phyloP scores from a whole-genome alignment of 176 grass and related monocot species.

The Saccharum officinarum region DNA sequence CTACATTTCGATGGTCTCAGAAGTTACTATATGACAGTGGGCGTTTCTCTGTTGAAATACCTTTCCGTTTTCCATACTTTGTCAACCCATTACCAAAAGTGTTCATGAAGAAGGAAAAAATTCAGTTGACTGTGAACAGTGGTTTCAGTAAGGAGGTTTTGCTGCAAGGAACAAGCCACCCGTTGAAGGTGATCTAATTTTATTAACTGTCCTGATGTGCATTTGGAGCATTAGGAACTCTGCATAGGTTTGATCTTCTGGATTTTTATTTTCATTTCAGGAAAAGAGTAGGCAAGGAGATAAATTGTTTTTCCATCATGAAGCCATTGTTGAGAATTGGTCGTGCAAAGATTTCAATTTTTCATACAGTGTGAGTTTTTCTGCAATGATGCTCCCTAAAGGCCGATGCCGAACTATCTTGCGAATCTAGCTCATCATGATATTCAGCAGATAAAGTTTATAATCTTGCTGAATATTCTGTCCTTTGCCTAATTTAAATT shows the following conservation, averaged over 20 bases:
- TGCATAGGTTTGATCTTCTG: constrained; percentile 18
- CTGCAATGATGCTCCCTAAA: constrained; percentile 10
- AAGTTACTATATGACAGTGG: constrained; percentile 78
- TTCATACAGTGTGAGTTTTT: constrained; percentile 78
- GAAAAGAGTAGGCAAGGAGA: constrained; percentile 77
- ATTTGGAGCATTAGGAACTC: not conserved
- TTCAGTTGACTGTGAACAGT: constrained; percentile 79
- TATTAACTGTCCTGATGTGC: constrained; percentile 14
- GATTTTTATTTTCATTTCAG: constrained; percentile 48
- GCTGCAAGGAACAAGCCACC: constrained; percentile 79
- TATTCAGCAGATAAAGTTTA: constrained; percentile 11
- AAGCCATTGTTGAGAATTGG: constrained; percentile 87
- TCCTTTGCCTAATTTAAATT: constrained; percentile 17
- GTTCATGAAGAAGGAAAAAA: constrained; percentile 89
- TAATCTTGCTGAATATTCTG: constrained; percentile 11
- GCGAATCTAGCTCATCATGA: not conserved
- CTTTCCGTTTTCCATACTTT: constrained; percentile 83
- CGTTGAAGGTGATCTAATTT: constrained; percentile 66
- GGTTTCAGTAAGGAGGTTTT: constrained; percentile 84
- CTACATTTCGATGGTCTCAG: constrained; percentile 87
- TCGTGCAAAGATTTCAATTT: constrained; percentile 81
- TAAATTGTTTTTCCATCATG: constrained; percentile 77
- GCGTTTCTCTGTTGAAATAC: constrained; percentile 68
- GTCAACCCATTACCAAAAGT: constrained; percentile 81
- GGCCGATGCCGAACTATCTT: not conserved